Conservation (phyloP, 441 rosid genomes). For the Gossypium gossypioides region DNA sequence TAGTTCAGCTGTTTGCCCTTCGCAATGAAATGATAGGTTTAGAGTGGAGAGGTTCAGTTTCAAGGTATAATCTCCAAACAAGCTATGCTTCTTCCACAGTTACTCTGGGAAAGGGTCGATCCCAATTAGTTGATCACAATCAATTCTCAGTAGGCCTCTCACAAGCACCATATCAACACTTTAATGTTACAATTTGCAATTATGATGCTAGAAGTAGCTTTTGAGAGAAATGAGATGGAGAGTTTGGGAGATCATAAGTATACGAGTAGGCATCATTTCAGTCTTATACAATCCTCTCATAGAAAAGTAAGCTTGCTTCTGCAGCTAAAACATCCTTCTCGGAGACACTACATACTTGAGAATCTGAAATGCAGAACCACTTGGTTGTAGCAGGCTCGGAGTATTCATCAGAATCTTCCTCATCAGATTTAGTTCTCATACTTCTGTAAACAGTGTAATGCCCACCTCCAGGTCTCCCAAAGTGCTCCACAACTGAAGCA, state of each 20-base stretch:
- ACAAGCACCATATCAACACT: neutral
- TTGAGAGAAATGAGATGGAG: neutral
- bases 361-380: constrained; percentile 80
- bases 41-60: neutral
- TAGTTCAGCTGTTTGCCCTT: neutral
- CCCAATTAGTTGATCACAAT: neutral
- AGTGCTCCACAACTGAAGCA: constrained; percentile 74
- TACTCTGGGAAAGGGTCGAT: neutral
- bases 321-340: constrained; percentile 69
- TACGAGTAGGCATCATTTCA: constrained; percentile 2
- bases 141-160: neutral
- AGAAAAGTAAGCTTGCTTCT: constrained; percentile 79
- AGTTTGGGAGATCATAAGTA: neutral
- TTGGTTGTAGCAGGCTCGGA: constrained; percentile 16
- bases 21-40: neutral
- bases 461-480: constrained; percentile 66
- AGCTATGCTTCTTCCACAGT: neutral
- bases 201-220: neutral
- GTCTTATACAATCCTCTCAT: constrained; percentile 41
- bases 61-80: neutral
- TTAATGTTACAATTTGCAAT: neutral
- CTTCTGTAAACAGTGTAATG: constrained; percentile 81
- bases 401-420: constrained; percentile 17
- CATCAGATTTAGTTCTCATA: constrained; percentile 17
- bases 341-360: constrained; percentile 42